A percentile compares a stretch with the other conserved stretches of the same genome.
Evolutionary conservation across 257 asterid genomes (phyloP).

Genomic region (Nicotiana tabacum): DNA sequence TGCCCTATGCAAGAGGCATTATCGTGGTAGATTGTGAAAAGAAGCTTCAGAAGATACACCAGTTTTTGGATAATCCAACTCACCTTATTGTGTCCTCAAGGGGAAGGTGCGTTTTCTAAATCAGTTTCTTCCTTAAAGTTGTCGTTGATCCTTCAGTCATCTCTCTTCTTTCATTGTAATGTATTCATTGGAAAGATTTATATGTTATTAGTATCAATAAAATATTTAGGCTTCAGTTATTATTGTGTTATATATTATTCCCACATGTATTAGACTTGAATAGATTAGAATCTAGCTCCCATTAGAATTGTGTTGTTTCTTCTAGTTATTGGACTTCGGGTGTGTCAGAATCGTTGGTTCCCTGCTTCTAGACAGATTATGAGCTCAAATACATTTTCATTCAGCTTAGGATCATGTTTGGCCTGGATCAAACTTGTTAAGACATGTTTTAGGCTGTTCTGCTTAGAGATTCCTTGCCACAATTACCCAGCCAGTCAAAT

Average conservation of each 20-base stretch:
- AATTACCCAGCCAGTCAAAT: not conserved
- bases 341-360: not conserved
- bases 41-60: slow-evolving; percentile 29
- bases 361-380: not conserved
- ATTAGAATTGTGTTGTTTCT: not conserved
- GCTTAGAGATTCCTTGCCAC: not conserved
- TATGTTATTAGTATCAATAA: not conserved
- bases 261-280: not conserved
- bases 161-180: not conserved
- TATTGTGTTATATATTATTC: not conserved
- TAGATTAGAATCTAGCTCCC: not conserved
- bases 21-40: slow-evolving; percentile 37
- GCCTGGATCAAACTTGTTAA: not conserved
- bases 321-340: not conserved
- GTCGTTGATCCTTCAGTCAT: not conserved
- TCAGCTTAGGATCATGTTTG: not conserved
- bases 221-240: not conserved
- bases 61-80: slow-evolving; percentile 37
- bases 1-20: slow-evolving; percentile 45
- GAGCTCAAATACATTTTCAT: not conserved
- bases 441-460: not conserved
- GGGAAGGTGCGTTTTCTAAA: slow-evolving; percentile 44
- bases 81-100: slow-evolving; percentile 47
- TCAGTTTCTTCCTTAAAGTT: not conserved
- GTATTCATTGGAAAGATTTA: not conserved